Conservation (phyloP, 495 filamentous ascomycete genomes). For the Tuber calosporum region DNA sequence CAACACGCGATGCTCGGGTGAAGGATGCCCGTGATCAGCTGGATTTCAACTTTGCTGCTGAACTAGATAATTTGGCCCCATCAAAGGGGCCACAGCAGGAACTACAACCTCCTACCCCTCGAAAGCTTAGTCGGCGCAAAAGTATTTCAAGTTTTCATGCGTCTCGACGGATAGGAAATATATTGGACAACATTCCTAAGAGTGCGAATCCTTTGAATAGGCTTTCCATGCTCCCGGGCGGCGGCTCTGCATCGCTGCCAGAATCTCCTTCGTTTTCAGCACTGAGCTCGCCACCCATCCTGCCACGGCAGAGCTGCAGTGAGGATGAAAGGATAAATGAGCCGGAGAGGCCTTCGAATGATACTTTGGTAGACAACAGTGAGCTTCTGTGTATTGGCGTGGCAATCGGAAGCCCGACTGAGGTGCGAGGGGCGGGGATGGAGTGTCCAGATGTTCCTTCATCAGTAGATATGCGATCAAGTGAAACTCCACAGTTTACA, state of each 20-base stretch:
- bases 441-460: constrained; percentile 3
- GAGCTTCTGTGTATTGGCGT: constrained; percentile 48
- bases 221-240: constrained; percentile 8
- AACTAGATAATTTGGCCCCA: constrained; percentile 15
- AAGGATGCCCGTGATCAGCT: constrained; percentile 28
- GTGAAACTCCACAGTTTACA: constrained; percentile 12
- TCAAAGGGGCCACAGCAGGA: constrained; percentile 9
- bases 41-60: constrained; percentile 28
- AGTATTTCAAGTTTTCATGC: constrained; percentile 35
- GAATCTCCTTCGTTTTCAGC: background rate
- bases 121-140: constrained; percentile 34
- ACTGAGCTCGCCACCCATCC: constrained; percentile 11
- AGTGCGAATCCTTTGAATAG: constrained; percentile 35
- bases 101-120: constrained; percentile 11
- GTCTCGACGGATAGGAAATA: constrained; percentile 18
- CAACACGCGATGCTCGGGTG: constrained; percentile 29
- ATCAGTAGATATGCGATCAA: background rate
- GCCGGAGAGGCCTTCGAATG: constrained; percentile 36
- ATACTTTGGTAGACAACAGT: constrained; percentile 19
- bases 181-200: constrained; percentile 22
- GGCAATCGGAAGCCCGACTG: constrained; percentile 53
- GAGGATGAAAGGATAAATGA: constrained; percentile 45
- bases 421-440: constrained; percentile 13
- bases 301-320: constrained; percentile 37
- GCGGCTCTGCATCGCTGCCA: constrained; percentile 3